Conservation (phyloP, 2,329 filamentous ascomycete species). For the Lachnellula arida region DNA sequence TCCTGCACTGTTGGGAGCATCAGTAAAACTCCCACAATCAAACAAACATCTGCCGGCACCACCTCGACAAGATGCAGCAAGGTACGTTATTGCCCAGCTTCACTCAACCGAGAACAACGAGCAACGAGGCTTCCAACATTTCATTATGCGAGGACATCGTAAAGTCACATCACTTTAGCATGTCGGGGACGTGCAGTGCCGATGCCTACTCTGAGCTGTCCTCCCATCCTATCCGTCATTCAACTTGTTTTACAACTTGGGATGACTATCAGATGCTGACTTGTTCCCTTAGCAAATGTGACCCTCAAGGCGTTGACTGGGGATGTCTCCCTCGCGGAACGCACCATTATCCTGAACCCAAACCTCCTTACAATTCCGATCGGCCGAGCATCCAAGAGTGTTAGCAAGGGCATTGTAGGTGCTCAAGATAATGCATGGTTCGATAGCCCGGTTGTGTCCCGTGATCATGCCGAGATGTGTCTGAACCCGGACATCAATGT, state of each 20-base stretch:
- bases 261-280: conserved; percentile 9
- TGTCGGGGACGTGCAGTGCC: too few species aligned
- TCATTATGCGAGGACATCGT: too few species aligned
- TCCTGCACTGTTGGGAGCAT: too few species aligned
- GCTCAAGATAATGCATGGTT: conserved; percentile 58
- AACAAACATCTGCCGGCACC: too few species aligned
- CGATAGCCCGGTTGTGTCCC: conserved; percentile 67
- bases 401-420: conserved; percentile 40
- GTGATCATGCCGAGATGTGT: conserved; percentile 56
- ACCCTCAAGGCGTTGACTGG: conserved; percentile 21
- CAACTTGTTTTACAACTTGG: neutral
- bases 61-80: too few species aligned
- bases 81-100: too few species aligned
- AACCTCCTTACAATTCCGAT: conserved; percentile 26
- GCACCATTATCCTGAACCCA: conserved; percentile 22
- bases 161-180: too few species aligned
- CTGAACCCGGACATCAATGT: conserved; percentile 44
- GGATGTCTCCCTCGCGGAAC: conserved; percentile 18
- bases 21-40: too few species aligned
- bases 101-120: too few species aligned
- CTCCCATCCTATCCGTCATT: neutral
- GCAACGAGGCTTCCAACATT: too few species aligned
- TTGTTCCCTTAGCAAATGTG: conserved; percentile 16
- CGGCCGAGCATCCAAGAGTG: conserved; percentile 44
- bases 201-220: neutral